Evolutionary conservation across 1,139 yeast genomes (phyloP), one percentile per base, ranked within the genome.

Genomic region (Protomyces inundatus): DNA sequence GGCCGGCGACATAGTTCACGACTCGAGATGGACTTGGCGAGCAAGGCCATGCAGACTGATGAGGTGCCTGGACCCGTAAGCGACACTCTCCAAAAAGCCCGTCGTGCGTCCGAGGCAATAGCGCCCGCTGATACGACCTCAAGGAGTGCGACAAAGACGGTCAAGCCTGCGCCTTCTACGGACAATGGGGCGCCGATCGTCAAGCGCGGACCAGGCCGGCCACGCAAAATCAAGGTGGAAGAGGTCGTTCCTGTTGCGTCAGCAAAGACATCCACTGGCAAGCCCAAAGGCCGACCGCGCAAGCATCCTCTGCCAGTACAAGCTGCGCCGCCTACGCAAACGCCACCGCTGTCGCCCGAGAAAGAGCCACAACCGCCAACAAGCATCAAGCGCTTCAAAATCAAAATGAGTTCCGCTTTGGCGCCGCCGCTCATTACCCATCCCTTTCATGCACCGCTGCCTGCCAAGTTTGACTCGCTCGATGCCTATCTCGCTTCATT

Each of bases 381-480:
- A 14, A 30, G 48, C 10, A 16, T 42, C 48, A 42, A 42, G 32
- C 48, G 48, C 16, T 42, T 58, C 56, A 58, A 42, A 33, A 42
- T 58, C 14, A 46, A 37, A 5, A 42, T 58, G 30, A 55, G 42
- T 16, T 35, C 33, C 12, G 36, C n/a, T 5, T 37, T 40, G 6
- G 56, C 62, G 12, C 35, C 80, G 9, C 87, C 86, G 35, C 75
- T 82, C 6, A 80, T 89, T 4, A 86, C 95, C 0, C 91, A 90
- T 72, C 97, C 97, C 1, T 80, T 84, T 3, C 96, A 90, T 76
- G 75, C 81, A 1, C 74, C 81, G 0, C 71, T 71, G 2, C 82
- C 84, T 1, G 70, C 77, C 61, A 81, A 72, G 66, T 67, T 70
- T 10, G 73, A 73, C 6, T 72, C 76, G 5, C 68, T 86, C 40